phyloP scores from a whole-genome alignment of 768 basidiomycete species.

The Wakefieldia striispora region DNA sequence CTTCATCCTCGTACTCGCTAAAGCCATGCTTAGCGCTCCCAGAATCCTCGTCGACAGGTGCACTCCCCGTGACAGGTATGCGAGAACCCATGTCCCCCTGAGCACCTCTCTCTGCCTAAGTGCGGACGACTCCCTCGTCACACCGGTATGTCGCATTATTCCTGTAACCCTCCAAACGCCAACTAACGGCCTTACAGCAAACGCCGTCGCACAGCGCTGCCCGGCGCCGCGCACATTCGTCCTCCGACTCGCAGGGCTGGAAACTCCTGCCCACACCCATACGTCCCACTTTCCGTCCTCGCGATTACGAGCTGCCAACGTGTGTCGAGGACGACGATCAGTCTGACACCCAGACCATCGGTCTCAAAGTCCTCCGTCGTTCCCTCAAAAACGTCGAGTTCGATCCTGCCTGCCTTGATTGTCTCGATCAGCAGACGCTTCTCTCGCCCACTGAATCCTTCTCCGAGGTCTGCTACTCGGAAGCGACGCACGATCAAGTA shows the following conservation, averaged over 20 bases:
- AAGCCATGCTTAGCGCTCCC: conserved; percentile 19
- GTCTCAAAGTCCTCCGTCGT: conserved; percentile 33
- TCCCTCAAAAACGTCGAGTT: conserved; percentile 37
- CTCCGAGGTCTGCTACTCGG: conserved; percentile 42
- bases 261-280: conserved; percentile 32
- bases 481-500: conserved; percentile 35
- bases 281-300: conserved; percentile 34
- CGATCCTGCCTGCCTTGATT: conserved; percentile 40
- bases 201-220: conserved; percentile 8
- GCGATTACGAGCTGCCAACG: conserved; percentile 31
- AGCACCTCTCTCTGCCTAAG: conserved; percentile 26
- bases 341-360: conserved; percentile 26
- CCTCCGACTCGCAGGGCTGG: conserved; percentile 34
- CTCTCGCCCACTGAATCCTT: conserved; percentile 40
- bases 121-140: conserved; percentile 27
- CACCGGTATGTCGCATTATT: conserved; percentile 12
- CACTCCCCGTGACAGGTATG: conserved; percentile 34
- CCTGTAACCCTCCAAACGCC: neutral
- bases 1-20: neutral
- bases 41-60: conserved; percentile 34
- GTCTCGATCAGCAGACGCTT: conserved; percentile 43
- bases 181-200: conserved; percentile 16
- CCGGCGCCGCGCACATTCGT: conserved; percentile 32
- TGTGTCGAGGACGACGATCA: conserved; percentile 29
- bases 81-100: conserved; percentile 30